These are phyloP conservation scores for Sclerotinia subarctica DNA, from an alignment of 2,329 filamentous ascomycete genomes.

Conservation along the genomic window DNA sequence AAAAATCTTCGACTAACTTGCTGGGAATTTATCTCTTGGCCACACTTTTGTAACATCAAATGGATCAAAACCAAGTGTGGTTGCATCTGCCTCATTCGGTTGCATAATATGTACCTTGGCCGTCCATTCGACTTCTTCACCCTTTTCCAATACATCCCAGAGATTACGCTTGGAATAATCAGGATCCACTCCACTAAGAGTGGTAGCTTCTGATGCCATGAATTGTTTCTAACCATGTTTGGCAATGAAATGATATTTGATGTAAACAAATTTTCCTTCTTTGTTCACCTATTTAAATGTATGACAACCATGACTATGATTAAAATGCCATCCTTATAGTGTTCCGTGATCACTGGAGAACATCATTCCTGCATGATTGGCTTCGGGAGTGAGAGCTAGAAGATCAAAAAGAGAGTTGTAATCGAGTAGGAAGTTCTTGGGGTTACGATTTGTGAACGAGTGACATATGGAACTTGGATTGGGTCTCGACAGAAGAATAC, in stretches of 20 bases:
- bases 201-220: conserved; percentile 47
- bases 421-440: conserved; percentile 42
- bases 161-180: conserved; percentile 52
- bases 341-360: conserved; percentile 56
- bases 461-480: conserved; percentile 68
- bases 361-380: conserved; percentile 56
- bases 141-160: conserved; percentile 50
- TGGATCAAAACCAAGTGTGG: conserved; percentile 50
- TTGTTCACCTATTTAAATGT: conserved; percentile 55
- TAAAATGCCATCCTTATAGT: conserved; percentile 51
- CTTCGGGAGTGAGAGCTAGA: conserved; percentile 46
- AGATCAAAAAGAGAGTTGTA: conserved; percentile 21
- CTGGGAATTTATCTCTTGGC: conserved; percentile 47
- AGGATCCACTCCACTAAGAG: conserved; percentile 36
- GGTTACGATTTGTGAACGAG: conserved; percentile 69
- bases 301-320: conserved; percentile 54
- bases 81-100: conserved; percentile 45
- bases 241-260: conserved; percentile 51
- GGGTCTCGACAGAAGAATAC: conserved; percentile 71
- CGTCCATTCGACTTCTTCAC: conserved; percentile 53
- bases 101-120: conserved; percentile 53
- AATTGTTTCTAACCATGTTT: conserved; percentile 52
- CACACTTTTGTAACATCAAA: conserved; percentile 55
- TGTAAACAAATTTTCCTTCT: conserved; percentile 52
- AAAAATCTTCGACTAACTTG: background rate